These are phyloP conservation scores for Arachis monticola DNA, from an alignment of 331 rosid genomes.

Conservation along the genomic window DNA sequence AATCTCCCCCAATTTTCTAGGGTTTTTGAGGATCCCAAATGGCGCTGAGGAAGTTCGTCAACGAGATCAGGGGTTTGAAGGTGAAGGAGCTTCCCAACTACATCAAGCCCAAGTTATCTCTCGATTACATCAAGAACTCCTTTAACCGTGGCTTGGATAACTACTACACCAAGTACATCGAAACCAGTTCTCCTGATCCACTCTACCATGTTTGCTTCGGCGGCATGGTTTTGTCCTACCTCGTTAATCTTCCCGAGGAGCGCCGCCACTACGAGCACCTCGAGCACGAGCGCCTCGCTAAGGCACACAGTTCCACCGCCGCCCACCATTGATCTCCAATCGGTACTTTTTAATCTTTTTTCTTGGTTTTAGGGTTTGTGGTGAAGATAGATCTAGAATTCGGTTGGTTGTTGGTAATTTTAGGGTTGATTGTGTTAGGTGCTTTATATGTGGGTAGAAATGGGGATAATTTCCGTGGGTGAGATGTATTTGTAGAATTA, in stretches of 20 bases:
- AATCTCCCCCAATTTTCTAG: background rate
- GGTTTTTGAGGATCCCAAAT: conserved; percentile 28
- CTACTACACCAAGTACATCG: conserved; percentile 79
- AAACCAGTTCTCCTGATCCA: conserved; percentile 64
- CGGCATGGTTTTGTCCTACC: conserved; percentile 84
- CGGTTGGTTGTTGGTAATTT: background rate
- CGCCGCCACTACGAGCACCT: conserved; percentile 87
- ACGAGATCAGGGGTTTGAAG: conserved; percentile 72
- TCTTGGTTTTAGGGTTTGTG: background rate
- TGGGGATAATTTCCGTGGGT: too few species aligned
- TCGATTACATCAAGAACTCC: conserved; percentile 54
- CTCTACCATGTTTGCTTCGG: conserved; percentile 77
- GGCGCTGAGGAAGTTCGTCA: conserved; percentile 80
- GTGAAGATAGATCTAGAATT: conserved; percentile 5
- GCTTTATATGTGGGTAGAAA: too few species aligned
- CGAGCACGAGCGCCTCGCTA: conserved; percentile 52
- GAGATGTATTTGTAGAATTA: too few species aligned
- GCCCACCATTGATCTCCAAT: too few species aligned
- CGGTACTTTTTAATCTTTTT: too few species aligned
- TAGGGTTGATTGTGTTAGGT: background rate
- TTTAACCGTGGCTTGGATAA: conserved; percentile 66
- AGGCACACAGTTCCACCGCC: conserved; percentile 45
- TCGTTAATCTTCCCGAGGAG: conserved; percentile 81
- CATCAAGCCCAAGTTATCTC: conserved; percentile 72
- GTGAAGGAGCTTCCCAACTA: conserved; percentile 65